Percentiles rank a stretch among this genome's conserved stretches.
phyloP scores from a whole-genome alignment of 2,329 filamentous ascomycete species.

The Monilinia polystroma region DNA sequence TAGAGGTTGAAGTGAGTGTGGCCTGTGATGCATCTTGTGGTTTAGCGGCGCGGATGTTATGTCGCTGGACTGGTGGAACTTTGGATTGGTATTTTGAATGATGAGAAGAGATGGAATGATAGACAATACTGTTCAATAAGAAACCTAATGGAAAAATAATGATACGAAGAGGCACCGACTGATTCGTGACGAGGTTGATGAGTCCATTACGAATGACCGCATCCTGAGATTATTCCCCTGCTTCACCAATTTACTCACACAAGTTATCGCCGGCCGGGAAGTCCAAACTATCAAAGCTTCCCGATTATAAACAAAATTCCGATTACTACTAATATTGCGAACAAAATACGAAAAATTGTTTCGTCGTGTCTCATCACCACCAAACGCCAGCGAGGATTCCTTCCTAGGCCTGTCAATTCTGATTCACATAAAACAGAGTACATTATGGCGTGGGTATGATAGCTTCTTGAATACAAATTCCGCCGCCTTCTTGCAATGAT shows the following conservation, averaged over 20 bases:
- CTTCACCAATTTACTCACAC: neutral
- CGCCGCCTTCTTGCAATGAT: neutral
- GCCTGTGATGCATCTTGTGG: neutral
- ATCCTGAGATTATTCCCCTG: neutral
- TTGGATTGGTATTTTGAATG: no score
- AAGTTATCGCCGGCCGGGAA: neutral
- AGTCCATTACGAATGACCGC: neutral
- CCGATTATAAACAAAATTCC: neutral
- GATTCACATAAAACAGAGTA: conserved; percentile 4
- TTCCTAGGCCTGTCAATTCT: conserved; percentile 4
- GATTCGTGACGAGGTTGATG: neutral
- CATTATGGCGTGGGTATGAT: neutral
- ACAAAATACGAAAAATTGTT: neutral
- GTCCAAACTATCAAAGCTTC: conserved; percentile 1
- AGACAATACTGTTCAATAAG: neutral
- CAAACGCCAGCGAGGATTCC: neutral
- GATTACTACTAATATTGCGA: neutral
- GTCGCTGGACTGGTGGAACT: neutral
- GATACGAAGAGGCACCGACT: neutral
- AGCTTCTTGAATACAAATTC: no score
- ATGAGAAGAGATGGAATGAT: accelerated
- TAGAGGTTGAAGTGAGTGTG: neutral
- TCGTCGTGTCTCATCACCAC: conserved; percentile 4
- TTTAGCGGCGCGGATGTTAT: neutral
- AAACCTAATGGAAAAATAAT: neutral